phyloP scores from a whole-genome alignment of 2,329 filamentous ascomycete species.

The Colletotrichum echinochloae region DNA sequence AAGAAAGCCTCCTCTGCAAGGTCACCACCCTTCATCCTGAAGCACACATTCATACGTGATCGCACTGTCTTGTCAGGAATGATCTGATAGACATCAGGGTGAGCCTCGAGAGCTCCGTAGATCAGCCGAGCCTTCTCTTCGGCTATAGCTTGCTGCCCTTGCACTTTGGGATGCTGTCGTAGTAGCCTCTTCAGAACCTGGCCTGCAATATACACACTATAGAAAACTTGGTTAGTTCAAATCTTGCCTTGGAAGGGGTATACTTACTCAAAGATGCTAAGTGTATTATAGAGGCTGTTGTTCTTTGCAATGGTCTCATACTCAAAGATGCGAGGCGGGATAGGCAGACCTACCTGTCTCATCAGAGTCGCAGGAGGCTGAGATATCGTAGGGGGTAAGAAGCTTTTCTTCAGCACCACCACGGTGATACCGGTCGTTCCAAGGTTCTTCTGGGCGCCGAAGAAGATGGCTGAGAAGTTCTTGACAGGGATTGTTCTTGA shows the following conservation, averaged over 20 bases:
- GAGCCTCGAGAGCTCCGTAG: slow-evolving; percentile 81
- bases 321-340: slow-evolving; percentile 86
- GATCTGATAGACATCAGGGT: slow-evolving; percentile 78
- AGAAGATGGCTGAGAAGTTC: slow-evolving; percentile 89
- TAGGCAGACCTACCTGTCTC: slow-evolving; percentile 79
- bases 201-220: slow-evolving; percentile 92
- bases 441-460: slow-evolving; percentile 95
- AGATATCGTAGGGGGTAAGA: too few species aligned
- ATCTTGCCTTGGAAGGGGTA: too few species aligned
- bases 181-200: slow-evolving; percentile 85
- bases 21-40: slow-evolving; percentile 74
- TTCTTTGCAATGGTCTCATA: slow-evolving; percentile 91
- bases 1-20: slow-evolving; percentile 85
- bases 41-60: slow-evolving; percentile 96
- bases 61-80: slow-evolving; percentile 81
- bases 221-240: too few species aligned
- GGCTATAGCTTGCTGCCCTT: slow-evolving; percentile 80
- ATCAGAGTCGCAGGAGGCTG: too few species aligned
- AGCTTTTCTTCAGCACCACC: slow-evolving; percentile 84
- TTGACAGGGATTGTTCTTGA: slow-evolving; percentile 80
- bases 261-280: slow-evolving; percentile 94
- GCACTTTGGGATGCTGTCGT: slow-evolving; percentile 74
- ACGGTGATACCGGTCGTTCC: slow-evolving; percentile 89
- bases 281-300: slow-evolving; percentile 94
- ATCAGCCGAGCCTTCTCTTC: slow-evolving; percentile 83